Percentiles rank a stretch among this genome's conserved stretches.
phyloP scores from a whole-genome alignment of 2,329 filamentous ascomycete genomes.

The Fusarium gaditjirri region DNA sequence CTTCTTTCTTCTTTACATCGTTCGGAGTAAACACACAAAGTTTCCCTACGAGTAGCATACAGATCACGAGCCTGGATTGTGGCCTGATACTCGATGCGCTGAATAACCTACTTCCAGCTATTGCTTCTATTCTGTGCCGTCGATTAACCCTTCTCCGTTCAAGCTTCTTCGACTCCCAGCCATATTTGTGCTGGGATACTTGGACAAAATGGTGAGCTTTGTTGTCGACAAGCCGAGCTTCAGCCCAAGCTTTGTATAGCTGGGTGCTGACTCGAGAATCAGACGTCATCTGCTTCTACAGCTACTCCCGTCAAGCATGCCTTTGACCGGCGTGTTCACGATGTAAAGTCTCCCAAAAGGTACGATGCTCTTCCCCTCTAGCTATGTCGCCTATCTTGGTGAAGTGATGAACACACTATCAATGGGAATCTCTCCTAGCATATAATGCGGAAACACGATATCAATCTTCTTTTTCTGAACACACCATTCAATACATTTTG shows the following conservation, averaged over 20 bases:
- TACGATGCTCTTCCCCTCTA: constrained; percentile 60
- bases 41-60: constrained; percentile 13
- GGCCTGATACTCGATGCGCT: constrained; percentile 38
- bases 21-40: constrained; percentile 13
- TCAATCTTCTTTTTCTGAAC: constrained; percentile 72
- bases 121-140: constrained; percentile 13
- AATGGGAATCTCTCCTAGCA: constrained; percentile 99
- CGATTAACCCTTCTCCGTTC: constrained; percentile 15
- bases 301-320: constrained; percentile 75
- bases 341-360: constrained; percentile 90
- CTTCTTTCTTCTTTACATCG: constrained; percentile 25
- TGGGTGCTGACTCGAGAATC: constrained; percentile 35
- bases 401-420: constrained; percentile 84
- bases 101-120: constrained; percentile 39
- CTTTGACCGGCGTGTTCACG: constrained; percentile 85
- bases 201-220: constrained; percentile 42
- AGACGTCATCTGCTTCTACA: constrained; percentile 79
- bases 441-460: constrained; percentile 87
- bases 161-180: constrained; percentile 32
- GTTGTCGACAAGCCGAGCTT: constrained; percentile 14
- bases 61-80: constrained; percentile 41
- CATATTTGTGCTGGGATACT: constrained; percentile 8
- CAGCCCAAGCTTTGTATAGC: constrained; percentile 17
- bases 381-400: constrained; percentile 8
- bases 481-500: constrained; percentile 9